Evolutionary conservation across 345 rosid genomes (phyloP).

Genomic region (Zanthoxylum bungeanum): DNA sequence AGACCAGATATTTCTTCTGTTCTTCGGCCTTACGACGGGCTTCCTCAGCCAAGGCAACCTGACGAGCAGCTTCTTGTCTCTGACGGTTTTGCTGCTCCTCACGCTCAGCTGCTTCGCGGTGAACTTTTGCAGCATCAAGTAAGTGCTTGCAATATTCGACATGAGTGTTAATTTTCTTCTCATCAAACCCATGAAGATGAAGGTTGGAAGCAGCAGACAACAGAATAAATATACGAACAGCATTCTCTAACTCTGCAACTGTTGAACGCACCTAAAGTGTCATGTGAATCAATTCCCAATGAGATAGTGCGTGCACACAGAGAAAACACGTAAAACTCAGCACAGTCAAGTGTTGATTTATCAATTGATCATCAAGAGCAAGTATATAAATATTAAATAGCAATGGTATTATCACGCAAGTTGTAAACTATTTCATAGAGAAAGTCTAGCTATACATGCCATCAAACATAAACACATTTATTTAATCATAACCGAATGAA

Average conservation of each 20-base stretch:
- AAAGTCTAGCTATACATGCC: neutral
- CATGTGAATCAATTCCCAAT: constrained; percentile 19
- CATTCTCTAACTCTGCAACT: constrained; percentile 92
- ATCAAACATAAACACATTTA: neutral
- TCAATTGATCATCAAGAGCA: neutral
- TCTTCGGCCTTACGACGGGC: constrained; percentile 99
- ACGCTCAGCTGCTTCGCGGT: constrained; percentile 89
- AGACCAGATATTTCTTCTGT: constrained; percentile 88
- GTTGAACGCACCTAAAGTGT: constrained; percentile 79
- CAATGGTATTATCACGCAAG: neutral
- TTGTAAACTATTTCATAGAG: neutral
- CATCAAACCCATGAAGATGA: constrained; percentile 90
- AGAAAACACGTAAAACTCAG: neutral
- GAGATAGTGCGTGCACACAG: neutral
- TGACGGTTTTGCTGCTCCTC: constrained; percentile 91
- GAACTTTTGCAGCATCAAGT: constrained; percentile 87
- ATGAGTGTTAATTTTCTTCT: constrained; percentile 95
- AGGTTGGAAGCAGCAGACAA: constrained; percentile 91
- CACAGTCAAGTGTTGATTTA: neutral
- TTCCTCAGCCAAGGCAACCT: constrained; percentile 94
- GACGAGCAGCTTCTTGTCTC: constrained; percentile 92
- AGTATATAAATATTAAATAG: neutral
- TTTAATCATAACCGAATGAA: neutral
- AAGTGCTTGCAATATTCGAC: constrained; percentile 96
- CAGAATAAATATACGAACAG: constrained; percentile 83